phyloP scores from a whole-genome alignment of 2,329 filamentous ascomycete species.

The Cryphonectria radicalis region DNA sequence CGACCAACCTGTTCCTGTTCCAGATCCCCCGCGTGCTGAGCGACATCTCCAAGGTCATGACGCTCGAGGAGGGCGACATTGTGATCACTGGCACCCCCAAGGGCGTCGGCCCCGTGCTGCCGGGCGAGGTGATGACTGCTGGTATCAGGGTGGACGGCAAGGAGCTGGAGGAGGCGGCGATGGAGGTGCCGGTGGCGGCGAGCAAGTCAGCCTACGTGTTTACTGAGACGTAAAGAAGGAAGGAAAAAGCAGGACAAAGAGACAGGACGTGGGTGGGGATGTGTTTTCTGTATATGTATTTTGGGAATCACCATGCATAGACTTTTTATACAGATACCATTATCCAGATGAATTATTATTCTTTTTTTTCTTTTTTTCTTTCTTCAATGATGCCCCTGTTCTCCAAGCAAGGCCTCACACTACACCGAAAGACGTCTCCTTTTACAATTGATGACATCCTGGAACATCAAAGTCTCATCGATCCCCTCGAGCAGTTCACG shows the following conservation, averaged over 20 bases:
- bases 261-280: neutral
- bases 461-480: too few species aligned
- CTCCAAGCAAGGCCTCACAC: too few species aligned
- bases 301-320: constrained; percentile 16
- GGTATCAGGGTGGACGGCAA: constrained; percentile 79
- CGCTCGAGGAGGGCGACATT: constrained; percentile 87
- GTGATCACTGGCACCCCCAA: constrained; percentile 97
- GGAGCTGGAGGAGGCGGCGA: constrained; percentile 81
- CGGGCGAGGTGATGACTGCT: constrained; percentile 85
- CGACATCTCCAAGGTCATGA: constrained; percentile 95
- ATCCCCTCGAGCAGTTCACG: neutral
- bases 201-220: constrained; percentile 79
- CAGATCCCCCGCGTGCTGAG: constrained; percentile 83
- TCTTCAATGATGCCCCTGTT: neutral
- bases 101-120: constrained; percentile 83
- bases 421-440: neutral
- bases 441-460: neutral
- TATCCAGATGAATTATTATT: neutral
- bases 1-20: constrained; percentile 93
- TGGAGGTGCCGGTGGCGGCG: constrained; percentile 84
- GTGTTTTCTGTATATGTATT: constrained; percentile 14
- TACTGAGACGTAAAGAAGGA: constrained; percentile 63
- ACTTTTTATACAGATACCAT: constrained; percentile 12
- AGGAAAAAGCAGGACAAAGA: neutral
- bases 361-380: neutral